Conservation (phyloP, 2,329 filamentous ascomycete species). For the Xylariales sp. region DNA sequence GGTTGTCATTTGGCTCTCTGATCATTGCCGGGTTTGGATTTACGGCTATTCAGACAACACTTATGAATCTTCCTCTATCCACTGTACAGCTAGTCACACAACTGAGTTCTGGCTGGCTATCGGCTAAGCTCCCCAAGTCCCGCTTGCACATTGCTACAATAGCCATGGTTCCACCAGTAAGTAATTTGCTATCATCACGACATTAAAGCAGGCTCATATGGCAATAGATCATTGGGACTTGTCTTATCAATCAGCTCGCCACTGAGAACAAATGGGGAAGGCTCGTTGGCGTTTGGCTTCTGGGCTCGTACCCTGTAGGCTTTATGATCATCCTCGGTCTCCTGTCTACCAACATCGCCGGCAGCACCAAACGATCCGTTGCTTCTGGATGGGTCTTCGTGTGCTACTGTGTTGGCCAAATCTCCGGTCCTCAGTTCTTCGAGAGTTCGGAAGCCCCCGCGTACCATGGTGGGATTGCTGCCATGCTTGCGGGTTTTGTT, state of each 20-base stretch:
- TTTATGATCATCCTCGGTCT: conserved; percentile 25
- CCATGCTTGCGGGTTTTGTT: conserved; percentile 25
- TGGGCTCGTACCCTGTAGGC: conserved; percentile 24
- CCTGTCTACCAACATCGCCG: conserved; percentile 26
- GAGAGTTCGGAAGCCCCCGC: conserved; percentile 24
- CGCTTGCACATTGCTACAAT: conserved; percentile 24
- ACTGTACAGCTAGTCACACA: conserved; percentile 19
- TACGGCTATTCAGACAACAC: conserved; percentile 16
- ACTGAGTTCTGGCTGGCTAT: conserved; percentile 16
- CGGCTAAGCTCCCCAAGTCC: conserved; percentile 18
- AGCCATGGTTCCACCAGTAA: conserved; percentile 26
- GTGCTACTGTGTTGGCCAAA: conserved; percentile 26
- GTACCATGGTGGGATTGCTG: conserved; percentile 30
- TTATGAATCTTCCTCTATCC: conserved; percentile 21
- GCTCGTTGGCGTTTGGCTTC: conserved; percentile 26
- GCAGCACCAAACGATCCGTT: conserved; percentile 24
- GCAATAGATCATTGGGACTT: conserved; percentile 25
- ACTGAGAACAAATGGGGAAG: conserved; percentile 24
- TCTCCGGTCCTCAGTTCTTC: conserved; percentile 28
- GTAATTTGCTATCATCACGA: neutral
- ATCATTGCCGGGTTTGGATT: conserved; percentile 24
- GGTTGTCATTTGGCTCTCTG: conserved; percentile 21
- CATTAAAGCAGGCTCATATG: neutral
- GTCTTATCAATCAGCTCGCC: conserved; percentile 25
- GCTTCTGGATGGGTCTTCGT: conserved; percentile 26